These are phyloP conservation scores for Plasmodium blacklocki DNA, from an alignment of 169 alveolate genomes.

Conservation along the genomic window DNA sequence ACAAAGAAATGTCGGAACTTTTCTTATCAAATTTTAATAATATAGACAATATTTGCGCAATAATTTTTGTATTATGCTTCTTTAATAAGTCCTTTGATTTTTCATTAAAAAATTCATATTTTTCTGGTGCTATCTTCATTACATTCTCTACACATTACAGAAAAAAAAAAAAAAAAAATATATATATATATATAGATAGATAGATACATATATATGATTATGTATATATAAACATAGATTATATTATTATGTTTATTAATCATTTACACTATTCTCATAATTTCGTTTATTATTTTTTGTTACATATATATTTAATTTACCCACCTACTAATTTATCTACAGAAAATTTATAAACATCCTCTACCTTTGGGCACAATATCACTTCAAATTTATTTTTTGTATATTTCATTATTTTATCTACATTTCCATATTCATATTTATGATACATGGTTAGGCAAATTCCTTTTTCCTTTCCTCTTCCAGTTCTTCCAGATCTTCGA, in stretches of 20 bases:
- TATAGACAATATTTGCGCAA: slow-evolving; percentile 57
- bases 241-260: background rate
- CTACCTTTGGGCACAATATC: slow-evolving; percentile 59
- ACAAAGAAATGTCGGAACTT: slow-evolving; percentile 23
- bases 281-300: background rate
- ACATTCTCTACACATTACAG: slow-evolving; percentile 23
- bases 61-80: slow-evolving; percentile 48
- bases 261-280: background rate
- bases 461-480: slow-evolving; percentile 70
- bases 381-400: slow-evolving; percentile 62
- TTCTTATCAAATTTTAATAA: slow-evolving; percentile 55
- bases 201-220: too few species aligned
- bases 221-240: background rate
- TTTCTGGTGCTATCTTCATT: slow-evolving; percentile 58
- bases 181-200: too few species aligned
- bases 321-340: slow-evolving; percentile 57
- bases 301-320: background rate
- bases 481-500: slow-evolving; percentile 60
- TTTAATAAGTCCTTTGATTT: slow-evolving; percentile 50
- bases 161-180: too few species aligned
- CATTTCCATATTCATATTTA: slow-evolving; percentile 61
- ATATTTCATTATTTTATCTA: slow-evolving; percentile 58
- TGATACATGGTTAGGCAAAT: slow-evolving; percentile 67
- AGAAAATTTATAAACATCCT: slow-evolving; percentile 65
- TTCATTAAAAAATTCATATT: slow-evolving; percentile 65